Conservation (phyloP, 2,329 filamentous ascomycete species). For the Diplodia scrobiculata region DNA sequence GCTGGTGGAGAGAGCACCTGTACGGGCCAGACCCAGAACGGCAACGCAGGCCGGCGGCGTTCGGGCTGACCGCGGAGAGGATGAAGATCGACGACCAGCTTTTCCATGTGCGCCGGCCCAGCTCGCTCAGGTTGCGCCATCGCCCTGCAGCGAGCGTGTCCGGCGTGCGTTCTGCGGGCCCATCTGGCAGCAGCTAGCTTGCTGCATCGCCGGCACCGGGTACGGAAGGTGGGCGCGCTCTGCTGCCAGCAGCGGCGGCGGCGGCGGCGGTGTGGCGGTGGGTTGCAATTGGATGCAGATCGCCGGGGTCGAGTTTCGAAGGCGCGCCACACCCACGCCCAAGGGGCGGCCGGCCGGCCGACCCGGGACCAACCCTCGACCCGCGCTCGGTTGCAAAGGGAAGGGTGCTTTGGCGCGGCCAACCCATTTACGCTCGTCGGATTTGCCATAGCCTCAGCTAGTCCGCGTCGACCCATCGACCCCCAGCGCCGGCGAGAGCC, state of each 20-base stretch:
- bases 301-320: not conserved
- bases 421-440: not conserved
- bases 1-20: slow-evolving; percentile 10
- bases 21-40: slow-evolving; percentile 9
- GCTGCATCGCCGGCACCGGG: not conserved
- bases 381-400: not conserved
- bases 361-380: not conserved
- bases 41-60: slow-evolving; percentile 10
- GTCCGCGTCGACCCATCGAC: not conserved
- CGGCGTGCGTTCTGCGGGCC: not conserved
- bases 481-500: not conserved
- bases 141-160: not conserved
- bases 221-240: not conserved
- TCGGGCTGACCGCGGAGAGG: slow-evolving; percentile 17
- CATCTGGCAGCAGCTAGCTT: not conserved
- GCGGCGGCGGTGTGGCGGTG: not conserved
- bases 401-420: slow-evolving; percentile 1
- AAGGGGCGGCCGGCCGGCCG: not conserved
- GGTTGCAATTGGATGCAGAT: not conserved
- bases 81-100: slow-evolving; percentile 2
- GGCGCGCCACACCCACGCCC: slow-evolving; percentile 15
- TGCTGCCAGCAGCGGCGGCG: not conserved
- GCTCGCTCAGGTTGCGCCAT: not conserved
- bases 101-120: not conserved
- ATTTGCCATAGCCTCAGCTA: not conserved